These are phyloP conservation scores for Daedaleopsis nitida DNA, from an alignment of 768 basidiomycete species.

Conservation along the genomic window DNA sequence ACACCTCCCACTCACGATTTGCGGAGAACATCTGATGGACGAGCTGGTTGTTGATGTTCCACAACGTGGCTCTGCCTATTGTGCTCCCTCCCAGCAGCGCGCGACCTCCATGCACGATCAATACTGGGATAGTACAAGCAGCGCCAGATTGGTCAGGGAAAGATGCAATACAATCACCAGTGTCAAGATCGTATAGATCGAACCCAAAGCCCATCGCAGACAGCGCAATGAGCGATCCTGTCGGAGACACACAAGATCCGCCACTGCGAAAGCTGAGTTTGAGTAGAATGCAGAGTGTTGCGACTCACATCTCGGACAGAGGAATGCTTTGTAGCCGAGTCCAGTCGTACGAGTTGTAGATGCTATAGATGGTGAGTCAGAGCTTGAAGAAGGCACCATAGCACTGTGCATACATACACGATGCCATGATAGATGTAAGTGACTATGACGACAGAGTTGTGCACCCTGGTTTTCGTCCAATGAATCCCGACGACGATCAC, in stretches of 20 bases:
- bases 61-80: neutral
- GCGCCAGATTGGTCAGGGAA: neutral
- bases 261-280: neutral
- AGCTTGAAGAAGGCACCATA: too few relatives aligned
- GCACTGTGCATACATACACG: neutral
- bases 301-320: neutral
- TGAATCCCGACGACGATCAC: slow-evolving; percentile 1
- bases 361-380: neutral
- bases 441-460: neutral
- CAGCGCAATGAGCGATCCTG: neutral
- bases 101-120: slow-evolving; percentile 1
- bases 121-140: neutral
- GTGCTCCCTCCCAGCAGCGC: slow-evolving; percentile 1
- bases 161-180: neutral
- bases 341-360: neutral
- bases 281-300: too few relatives aligned
- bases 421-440: slow-evolving; percentile 3
- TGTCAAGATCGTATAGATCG: neutral
- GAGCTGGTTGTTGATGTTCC: neutral
- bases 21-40: neutral
- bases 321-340: neutral
- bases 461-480: neutral
- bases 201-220: neutral
- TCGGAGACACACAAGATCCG: neutral
- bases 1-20: neutral